Evolutionary conservation across 495 filamentous ascomycete genomes (phyloP).

Genomic region (Aspergillus egyptiacus): DNA sequence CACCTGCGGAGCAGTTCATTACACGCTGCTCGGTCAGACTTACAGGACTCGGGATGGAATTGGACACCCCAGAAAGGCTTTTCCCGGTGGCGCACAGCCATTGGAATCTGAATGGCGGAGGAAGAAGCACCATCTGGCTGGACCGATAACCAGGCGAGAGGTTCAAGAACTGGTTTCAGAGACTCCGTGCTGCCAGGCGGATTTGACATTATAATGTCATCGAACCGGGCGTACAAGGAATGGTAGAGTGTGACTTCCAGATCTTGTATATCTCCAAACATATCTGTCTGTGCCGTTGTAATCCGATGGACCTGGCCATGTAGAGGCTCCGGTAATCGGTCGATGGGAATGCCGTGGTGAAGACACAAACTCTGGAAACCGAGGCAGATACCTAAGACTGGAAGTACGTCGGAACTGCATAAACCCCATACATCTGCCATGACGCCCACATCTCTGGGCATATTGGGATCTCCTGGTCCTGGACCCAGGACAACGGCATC

Average conservation of each 20-base stretch:
- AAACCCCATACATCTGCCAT: constrained; percentile 74
- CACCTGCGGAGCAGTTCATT: constrained; percentile 65
- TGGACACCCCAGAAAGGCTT: constrained; percentile 90
- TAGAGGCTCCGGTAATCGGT: constrained; percentile 57
- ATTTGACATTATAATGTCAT: not conserved
- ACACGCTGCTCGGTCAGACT: constrained; percentile 64
- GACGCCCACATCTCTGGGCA: constrained; percentile 65
- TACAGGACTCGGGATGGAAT: constrained; percentile 92
- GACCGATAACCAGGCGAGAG: constrained; percentile 35
- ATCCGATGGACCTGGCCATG: constrained; percentile 75
- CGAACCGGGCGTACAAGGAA: constrained; percentile 63
- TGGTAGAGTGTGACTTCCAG: constrained; percentile 82
- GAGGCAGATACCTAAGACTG: constrained; percentile 84
- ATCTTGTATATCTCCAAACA: constrained; percentile 50
- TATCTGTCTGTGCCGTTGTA: constrained; percentile 40
- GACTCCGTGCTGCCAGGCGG: not conserved
- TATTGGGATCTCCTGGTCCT: constrained; percentile 62
- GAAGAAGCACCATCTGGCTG: constrained; percentile 7
- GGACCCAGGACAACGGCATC: constrained; percentile 76
- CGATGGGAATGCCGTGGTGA: constrained; percentile 58
- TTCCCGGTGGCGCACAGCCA: constrained; percentile 62
- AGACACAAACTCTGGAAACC: constrained; percentile 82
- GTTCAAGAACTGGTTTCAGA: constrained; percentile 22
- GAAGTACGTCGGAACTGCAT: constrained; percentile 49
- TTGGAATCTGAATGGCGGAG: constrained; percentile 50